Evolutionary conservation across 306 rosid species (phyloP).

Genomic region (Echinosophora koreensis): DNA sequence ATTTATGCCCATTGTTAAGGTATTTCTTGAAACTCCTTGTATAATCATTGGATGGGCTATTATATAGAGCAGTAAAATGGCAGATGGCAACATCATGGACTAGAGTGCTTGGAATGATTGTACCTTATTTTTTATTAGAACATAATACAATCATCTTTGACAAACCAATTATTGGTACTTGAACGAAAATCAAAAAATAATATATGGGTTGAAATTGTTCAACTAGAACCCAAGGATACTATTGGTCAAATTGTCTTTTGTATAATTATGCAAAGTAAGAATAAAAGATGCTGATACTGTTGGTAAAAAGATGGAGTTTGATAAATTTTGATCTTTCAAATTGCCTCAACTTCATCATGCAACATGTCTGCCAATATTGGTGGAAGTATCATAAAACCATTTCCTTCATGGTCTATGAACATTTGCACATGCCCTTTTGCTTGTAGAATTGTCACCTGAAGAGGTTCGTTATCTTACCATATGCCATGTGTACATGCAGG

Average conservation of each 20-base stretch:
- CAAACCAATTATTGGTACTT: conserved; percentile 4
- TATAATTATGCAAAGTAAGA: conserved; percentile 17
- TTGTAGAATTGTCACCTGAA: conserved; percentile 24
- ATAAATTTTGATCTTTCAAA: conserved; percentile 10
- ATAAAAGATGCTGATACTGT: conserved; percentile 1
- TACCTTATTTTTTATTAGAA: conserved; percentile 4
- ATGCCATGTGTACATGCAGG: conserved; percentile 63
- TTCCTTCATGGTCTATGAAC: conserved; percentile 14
- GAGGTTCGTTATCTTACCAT: conserved; percentile 37
- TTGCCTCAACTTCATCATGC: conserved; percentile 14
- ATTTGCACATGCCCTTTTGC: conserved; percentile 9
- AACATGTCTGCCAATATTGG: conserved; percentile 10
- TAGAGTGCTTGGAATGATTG: conserved; percentile 23
- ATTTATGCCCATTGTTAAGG: conserved; percentile 68
- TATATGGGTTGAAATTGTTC: conserved; percentile 42
- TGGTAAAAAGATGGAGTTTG: conserved; percentile 5
- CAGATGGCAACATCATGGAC: conserved; percentile 32
- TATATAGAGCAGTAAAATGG: conserved; percentile 19
- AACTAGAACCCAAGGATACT: conserved; percentile 39
- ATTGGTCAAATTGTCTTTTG: conserved; percentile 7
- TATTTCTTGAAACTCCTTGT: conserved; percentile 44
- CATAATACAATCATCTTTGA: conserved; percentile 23
- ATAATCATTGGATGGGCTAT: conserved; percentile 30
- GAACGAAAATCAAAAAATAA: background rate
- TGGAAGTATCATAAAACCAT: conserved; percentile 6